These are phyloP conservation scores for Lactarius deliciosus DNA, from an alignment of 768 basidiomycete genomes.

Conservation along the genomic window DNA sequence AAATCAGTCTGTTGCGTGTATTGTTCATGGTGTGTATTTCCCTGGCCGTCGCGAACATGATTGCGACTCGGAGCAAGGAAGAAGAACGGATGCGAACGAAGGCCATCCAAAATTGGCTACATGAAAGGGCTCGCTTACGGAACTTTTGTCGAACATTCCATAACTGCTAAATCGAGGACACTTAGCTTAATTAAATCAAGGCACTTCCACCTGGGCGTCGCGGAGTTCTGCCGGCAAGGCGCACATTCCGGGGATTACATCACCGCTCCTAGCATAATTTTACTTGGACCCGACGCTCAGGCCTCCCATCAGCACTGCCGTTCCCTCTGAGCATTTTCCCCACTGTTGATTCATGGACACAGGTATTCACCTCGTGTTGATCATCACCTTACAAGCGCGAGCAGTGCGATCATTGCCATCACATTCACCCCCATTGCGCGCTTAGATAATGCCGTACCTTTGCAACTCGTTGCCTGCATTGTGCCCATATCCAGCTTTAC, in stretches of 20 bases:
- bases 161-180: conserved; percentile 29
- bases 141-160: conserved; percentile 24
- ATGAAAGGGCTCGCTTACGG: conserved; percentile 25
- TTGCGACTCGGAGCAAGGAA: conserved; percentile 29
- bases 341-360: not conserved
- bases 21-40: not conserved
- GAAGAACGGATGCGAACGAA: conserved; percentile 26
- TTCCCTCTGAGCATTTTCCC: not conserved
- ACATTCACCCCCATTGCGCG: conserved; percentile 21
- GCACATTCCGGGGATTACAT: conserved; percentile 29
- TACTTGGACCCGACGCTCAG: not conserved
- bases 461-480: conserved; percentile 28
- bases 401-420: conserved; percentile 25
- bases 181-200: conserved; percentile 32
- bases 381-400: conserved; percentile 10
- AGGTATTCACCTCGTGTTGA: not conserved
- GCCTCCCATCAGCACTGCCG: not conserved
- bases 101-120: conserved; percentile 29
- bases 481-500: conserved; percentile 28
- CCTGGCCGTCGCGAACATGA: conserved; percentile 15
- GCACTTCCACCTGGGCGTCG: conserved; percentile 27
- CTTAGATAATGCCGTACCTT: conserved; percentile 32
- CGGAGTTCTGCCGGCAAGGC: conserved; percentile 26
- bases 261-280: conserved; percentile 21
- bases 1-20: not conserved